Conservation (phyloP, 2,329 filamentous ascomycete species). For the Aspergillus uvarum region DNA sequence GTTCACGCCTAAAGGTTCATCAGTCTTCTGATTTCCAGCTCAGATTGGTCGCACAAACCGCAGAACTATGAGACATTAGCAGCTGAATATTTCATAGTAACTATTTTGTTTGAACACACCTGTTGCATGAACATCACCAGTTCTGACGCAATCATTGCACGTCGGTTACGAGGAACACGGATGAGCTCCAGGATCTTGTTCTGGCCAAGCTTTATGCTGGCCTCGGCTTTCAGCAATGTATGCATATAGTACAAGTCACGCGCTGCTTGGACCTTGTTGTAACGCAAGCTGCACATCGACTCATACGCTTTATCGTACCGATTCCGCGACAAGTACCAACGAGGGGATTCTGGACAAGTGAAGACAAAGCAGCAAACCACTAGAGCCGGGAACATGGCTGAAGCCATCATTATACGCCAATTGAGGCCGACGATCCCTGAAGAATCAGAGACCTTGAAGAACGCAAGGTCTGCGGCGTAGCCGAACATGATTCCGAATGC, state of each 20-base stretch:
- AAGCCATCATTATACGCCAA: slow-evolving; percentile 70
- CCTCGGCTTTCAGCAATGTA: slow-evolving; percentile 61
- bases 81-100: too few species aligned
- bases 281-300: slow-evolving; percentile 45
- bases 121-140: slow-evolving; percentile 70
- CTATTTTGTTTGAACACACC: slow-evolving; percentile 29
- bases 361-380: slow-evolving; percentile 61
- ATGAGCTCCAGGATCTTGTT: slow-evolving; percentile 58
- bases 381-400: slow-evolving; percentile 63
- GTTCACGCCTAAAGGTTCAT: slow-evolving; percentile 39
- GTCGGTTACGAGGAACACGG: slow-evolving; percentile 61
- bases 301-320: slow-evolving; percentile 43
- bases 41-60: slow-evolving; percentile 17
- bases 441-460: slow-evolving; percentile 56
- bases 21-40: not conserved
- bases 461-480: slow-evolving; percentile 61
- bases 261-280: slow-evolving; percentile 46
- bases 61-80: slow-evolving; percentile 39
- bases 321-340: slow-evolving; percentile 50
- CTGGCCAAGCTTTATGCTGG: slow-evolving; percentile 51
- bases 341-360: slow-evolving; percentile 57
- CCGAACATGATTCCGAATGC: slow-evolving; percentile 56
- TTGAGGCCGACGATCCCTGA: slow-evolving; percentile 57
- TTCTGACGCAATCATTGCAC: slow-evolving; percentile 60
- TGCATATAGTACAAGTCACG: slow-evolving; percentile 49